phyloP scores from a whole-genome alignment of 1,284 basidiomycete species.

The Trametes versicolor region DNA sequence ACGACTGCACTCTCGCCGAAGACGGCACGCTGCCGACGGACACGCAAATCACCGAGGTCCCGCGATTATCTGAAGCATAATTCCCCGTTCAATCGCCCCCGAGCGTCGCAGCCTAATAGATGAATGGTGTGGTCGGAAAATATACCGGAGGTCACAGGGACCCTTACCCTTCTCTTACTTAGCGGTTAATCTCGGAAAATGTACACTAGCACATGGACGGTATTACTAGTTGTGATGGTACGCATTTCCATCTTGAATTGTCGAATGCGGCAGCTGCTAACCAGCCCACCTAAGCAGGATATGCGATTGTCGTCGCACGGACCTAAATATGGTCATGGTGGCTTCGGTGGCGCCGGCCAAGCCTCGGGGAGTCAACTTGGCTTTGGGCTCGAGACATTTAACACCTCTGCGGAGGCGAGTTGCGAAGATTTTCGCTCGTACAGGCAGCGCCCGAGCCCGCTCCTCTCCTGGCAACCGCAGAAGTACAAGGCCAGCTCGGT shows the following conservation, averaged over 20 bases:
- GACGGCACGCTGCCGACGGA: slow-evolving; percentile 7
- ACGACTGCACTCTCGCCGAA: slow-evolving; percentile 17
- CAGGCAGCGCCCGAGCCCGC: background rate
- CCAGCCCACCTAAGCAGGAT: background rate
- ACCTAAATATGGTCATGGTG: background rate
- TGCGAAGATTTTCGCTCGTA: background rate
- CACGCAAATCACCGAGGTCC: slow-evolving; percentile 8
- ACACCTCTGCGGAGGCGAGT: background rate
- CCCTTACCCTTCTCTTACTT: background rate
- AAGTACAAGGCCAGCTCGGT: background rate
- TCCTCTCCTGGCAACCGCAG: background rate
- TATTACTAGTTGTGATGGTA: background rate
- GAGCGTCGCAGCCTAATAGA: background rate
- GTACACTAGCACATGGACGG: background rate
- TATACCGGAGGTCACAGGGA: background rate
- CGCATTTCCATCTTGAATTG: background rate
- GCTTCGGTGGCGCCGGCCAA: background rate
- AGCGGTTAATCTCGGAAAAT: background rate
- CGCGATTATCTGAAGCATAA: background rate
- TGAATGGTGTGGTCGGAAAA: background rate
- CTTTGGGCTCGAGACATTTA: no score
- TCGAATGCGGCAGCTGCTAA: background rate
- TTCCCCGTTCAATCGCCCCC: background rate
- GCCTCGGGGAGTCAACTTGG: background rate
- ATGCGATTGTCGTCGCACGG: background rate